Conservation (phyloP, 768 basidiomycete species). For the Tylopilus felleus region DNA sequence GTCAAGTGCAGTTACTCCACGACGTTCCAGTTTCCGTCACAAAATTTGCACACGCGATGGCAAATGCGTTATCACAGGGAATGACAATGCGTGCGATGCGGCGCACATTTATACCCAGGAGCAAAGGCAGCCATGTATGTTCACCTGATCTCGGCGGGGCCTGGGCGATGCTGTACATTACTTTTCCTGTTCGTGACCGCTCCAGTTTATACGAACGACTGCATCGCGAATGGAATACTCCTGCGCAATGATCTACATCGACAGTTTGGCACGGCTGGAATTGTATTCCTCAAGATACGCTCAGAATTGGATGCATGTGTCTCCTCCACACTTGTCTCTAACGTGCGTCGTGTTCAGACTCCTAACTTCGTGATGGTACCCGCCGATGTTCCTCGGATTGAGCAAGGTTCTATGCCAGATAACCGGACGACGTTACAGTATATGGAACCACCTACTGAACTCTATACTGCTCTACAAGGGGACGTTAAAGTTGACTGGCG, state of each 20-base stretch:
- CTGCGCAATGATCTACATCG: background rate
- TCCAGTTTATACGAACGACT: background rate
- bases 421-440: background rate
- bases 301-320: no score
- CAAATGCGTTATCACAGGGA: background rate
- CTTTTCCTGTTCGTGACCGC: background rate
- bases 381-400: background rate
- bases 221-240: background rate
- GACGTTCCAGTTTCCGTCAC: background rate
- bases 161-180: background rate
- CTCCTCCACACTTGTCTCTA: background rate
- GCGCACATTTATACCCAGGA: background rate
- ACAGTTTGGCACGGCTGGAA: background rate
- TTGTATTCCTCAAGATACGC: background rate
- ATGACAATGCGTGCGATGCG: background rate
- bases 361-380: background rate
- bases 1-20: background rate
- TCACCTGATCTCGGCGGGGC: background rate
- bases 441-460: no score
- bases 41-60: background rate
- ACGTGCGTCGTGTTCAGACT: background rate
- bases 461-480: no score
- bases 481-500: no score
- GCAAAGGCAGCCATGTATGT: background rate
- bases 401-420: background rate